A percentile compares a stretch with the other conserved stretches of the same genome.
Conservation (phyloP, 805 yeast species). For the Starmerella vaccinii region DNA sequence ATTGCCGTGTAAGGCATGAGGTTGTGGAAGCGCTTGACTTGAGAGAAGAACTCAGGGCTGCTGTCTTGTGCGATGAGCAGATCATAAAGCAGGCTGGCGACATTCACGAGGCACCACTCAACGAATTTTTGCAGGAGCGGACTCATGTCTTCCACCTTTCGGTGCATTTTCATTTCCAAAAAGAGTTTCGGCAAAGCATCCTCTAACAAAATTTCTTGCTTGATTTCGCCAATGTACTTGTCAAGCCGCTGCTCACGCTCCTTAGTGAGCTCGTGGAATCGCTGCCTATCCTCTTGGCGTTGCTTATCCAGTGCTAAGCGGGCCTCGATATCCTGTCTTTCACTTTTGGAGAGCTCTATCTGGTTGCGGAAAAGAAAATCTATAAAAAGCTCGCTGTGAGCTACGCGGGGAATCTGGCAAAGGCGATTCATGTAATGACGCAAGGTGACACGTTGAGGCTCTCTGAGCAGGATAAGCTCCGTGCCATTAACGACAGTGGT, state of each 20-base stretch:
- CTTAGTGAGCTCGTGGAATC: constrained; percentile 62
- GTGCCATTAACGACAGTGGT: constrained; percentile 11
- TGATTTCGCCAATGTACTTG: constrained; percentile 49
- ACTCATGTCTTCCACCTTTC: constrained; percentile 47
- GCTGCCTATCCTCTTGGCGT: constrained; percentile 50
- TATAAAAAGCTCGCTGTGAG: constrained; percentile 42
- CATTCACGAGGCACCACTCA: constrained; percentile 72
- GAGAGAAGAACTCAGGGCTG: constrained; percentile 63
- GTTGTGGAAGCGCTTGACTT: constrained; percentile 59
- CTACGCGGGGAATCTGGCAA: constrained; percentile 44
- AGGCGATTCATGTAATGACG: constrained; percentile 59
- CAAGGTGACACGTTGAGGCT: constrained; percentile 64
- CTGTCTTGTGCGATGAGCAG: constrained; percentile 70
- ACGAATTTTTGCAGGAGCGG: constrained; percentile 59
- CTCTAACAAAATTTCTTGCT: constrained; percentile 42
- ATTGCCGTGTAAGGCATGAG: constrained; percentile 72
- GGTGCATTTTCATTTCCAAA: constrained; percentile 50
- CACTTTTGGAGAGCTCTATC: constrained; percentile 36
- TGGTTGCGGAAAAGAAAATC: constrained; percentile 42
- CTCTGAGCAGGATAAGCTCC: constrained; percentile 44
- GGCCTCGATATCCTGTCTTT: constrained; percentile 45
- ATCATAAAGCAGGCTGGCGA: constrained; percentile 77
- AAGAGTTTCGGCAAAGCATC: constrained; percentile 54
- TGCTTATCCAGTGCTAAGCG: constrained; percentile 56
- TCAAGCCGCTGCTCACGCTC: constrained; percentile 46